Percentiles rank a stretch among this genome's conserved stretches.
Evolutionary conservation across 2,329 filamentous ascomycete genomes (phyloP).

Genomic region (Byssothecium circinans): DNA sequence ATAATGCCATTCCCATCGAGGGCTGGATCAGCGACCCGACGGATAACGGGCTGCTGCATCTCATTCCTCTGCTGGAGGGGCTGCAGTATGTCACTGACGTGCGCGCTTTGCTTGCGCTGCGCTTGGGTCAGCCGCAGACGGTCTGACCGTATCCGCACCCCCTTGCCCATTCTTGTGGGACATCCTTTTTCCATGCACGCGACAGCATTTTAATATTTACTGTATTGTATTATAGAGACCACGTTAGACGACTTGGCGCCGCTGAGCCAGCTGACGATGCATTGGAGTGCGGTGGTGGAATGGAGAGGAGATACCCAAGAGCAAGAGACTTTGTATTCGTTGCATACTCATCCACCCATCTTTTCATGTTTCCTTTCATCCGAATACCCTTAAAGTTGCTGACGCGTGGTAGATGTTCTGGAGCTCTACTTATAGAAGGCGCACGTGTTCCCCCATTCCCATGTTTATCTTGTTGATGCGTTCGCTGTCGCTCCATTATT

Average conservation of each 20-base stretch:
- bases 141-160: constrained; percentile 12
- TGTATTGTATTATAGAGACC: constrained; percentile 32
- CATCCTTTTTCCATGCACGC: constrained; percentile 6
- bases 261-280: neutral
- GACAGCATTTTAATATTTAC: constrained; percentile 27
- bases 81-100: constrained; percentile 97
- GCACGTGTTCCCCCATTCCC: no score
- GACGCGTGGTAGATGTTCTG: neutral
- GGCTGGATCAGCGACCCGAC: constrained; percentile 99
- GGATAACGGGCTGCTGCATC: constrained; percentile 89
- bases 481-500: no score
- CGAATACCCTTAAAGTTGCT: neutral
- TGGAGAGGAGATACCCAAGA: constrained; percentile 39
- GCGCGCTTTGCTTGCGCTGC: constrained; percentile 81
- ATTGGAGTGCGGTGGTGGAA: neutral
- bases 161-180: neutral
- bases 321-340: constrained; percentile 12
- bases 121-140: constrained; percentile 70
- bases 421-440: no score
- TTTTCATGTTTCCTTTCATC: neutral
- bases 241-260: constrained; percentile 6
- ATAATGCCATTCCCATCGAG: constrained; percentile 98
- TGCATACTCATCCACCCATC: constrained; percentile 38
- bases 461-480: no score
- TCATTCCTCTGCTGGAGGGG: constrained; percentile 89